Percentiles rank a stretch among this genome's conserved stretches.
These are phyloP conservation scores for Podaxis sp. DNA, from an alignment of 768 basidiomycete genomes.

Conservation along the genomic window DNA sequence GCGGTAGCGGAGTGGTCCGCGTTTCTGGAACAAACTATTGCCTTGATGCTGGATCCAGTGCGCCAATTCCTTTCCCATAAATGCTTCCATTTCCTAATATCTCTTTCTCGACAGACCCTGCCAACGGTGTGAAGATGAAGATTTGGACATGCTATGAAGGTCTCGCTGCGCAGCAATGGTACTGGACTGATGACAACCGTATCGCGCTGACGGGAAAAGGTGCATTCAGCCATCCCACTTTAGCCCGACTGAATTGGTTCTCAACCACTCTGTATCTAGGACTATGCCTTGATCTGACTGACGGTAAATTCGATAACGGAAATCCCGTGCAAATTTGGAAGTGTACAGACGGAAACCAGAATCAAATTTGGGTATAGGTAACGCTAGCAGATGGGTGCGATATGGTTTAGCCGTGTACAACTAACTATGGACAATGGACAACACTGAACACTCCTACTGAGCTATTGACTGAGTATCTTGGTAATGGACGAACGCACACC, in stretches of 20 bases:
- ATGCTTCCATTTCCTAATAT: background rate
- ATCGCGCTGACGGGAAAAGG: conserved; percentile 15
- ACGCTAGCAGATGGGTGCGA: background rate
- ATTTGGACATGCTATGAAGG: conserved; percentile 22
- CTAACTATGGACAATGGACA: background rate
- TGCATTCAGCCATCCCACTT: background rate
- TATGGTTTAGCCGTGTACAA: background rate
- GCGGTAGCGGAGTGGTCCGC: conserved; percentile 17
- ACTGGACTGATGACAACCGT: conserved; percentile 15
- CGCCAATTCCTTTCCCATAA: background rate
- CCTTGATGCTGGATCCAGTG: conserved; percentile 19
- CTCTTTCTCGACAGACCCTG: conserved; percentile 12
- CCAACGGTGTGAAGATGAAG: conserved; percentile 22
- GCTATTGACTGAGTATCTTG: background rate
- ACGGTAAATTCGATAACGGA: conserved; percentile 20
- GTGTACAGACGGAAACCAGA: conserved; percentile 20
- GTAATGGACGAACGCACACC: background rate
- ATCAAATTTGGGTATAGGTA: conserved; percentile 14
- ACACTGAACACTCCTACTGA: background rate
- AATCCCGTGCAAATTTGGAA: conserved; percentile 21
- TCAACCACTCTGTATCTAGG: background rate
- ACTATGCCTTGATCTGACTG: conserved; percentile 23
- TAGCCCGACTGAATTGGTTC: background rate
- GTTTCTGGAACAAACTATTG: conserved; percentile 18
- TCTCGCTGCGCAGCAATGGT: conserved; percentile 21